Percentiles rank a stretch among this genome's conserved stretches.
These are phyloP conservation scores for Clausena lansium DNA, from an alignment of 345 rosid genomes.

Conservation along the genomic window DNA sequence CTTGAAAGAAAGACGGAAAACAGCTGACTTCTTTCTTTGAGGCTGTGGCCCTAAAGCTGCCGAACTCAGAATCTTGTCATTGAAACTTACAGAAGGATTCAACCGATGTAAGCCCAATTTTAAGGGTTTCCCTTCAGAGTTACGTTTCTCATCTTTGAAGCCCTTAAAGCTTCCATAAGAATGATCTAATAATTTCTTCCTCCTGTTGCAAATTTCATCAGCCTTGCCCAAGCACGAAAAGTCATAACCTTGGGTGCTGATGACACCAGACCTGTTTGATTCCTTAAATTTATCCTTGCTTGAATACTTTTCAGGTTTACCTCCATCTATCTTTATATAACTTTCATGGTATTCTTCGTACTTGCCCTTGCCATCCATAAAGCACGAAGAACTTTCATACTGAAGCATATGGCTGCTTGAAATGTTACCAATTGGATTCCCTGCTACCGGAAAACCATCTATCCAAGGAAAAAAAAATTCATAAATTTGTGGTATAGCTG, in stretches of 20 bases:
- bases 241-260: conserved; percentile 28
- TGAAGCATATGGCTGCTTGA: conserved; percentile 65
- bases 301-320: conserved; percentile 20
- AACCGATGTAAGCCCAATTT: conserved; percentile 35
- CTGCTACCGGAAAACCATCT: conserved; percentile 51
- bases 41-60: conserved; percentile 18
- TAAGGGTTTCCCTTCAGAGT: conserved; percentile 27
- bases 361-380: conserved; percentile 47
- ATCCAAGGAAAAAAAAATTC: conserved; percentile 1
- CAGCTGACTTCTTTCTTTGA: conserved; percentile 47
- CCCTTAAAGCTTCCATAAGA: conserved; percentile 43
- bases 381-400: conserved; percentile 60
- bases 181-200: conserved; percentile 34
- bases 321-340: conserved; percentile 55
- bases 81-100: conserved; percentile 46
- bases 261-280: conserved; percentile 22
- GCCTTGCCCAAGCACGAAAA: conserved; percentile 32
- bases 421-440: conserved; percentile 38
- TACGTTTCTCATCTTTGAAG: conserved; percentile 29
- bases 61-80: conserved; percentile 28
- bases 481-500: not conserved
- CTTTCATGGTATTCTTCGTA: conserved; percentile 72
- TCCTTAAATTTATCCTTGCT: conserved; percentile 41
- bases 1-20: conserved; percentile 60
- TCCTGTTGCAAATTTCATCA: conserved; percentile 33